Percentiles rank a stretch among this genome's conserved stretches.
These are phyloP conservation scores for Spathaspora boniae DNA, from an alignment of 805 yeast species.

Conservation along the genomic window DNA sequence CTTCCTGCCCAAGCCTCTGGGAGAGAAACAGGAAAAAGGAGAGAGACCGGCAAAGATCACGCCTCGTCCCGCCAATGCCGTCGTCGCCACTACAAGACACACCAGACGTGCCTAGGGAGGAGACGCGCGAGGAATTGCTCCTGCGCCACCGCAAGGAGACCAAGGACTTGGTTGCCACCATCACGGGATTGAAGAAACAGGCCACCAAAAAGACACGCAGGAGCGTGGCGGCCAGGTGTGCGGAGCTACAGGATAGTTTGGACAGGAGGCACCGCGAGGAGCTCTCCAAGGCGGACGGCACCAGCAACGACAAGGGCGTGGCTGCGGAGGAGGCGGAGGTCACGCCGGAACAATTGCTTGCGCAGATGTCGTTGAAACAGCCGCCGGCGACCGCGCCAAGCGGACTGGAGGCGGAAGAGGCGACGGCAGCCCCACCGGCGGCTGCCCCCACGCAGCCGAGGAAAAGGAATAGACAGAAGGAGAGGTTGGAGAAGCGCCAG, in stretches of 20 bases:
- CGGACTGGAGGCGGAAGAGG: not conserved
- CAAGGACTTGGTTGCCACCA: constrained; percentile 60
- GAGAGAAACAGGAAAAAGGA: too few relatives aligned
- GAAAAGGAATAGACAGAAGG: constrained; percentile 80
- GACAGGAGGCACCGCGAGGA: constrained; percentile 55
- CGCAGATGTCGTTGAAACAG: constrained; percentile 37
- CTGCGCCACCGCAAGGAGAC: constrained; percentile 67
- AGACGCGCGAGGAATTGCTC: constrained; percentile 41
- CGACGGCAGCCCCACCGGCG: not conserved
- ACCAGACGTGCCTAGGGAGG: too few relatives aligned
- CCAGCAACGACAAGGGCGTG: constrained; percentile 6
- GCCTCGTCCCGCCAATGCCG: too few relatives aligned
- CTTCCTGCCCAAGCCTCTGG: too few relatives aligned
- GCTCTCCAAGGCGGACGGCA: constrained; percentile 20
- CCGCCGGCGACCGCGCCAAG: not conserved
- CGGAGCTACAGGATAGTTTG: constrained; percentile 54
- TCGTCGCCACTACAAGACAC: too few relatives aligned
- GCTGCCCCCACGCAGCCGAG: constrained; percentile 7
- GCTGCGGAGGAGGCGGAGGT: constrained; percentile 40
- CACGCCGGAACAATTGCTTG: constrained; percentile 66
- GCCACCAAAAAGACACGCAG: constrained; percentile 78
- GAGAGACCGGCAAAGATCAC: too few relatives aligned
- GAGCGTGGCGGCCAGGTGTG: constrained; percentile 57
- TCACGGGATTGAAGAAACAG: constrained; percentile 77
- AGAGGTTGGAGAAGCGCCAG: constrained; percentile 71